A percentile compares a stretch with the other conserved stretches of the same genome.
phyloP scores from a whole-genome alignment of 2,329 filamentous ascomycete species.

The Penicillium griseofulvum region DNA sequence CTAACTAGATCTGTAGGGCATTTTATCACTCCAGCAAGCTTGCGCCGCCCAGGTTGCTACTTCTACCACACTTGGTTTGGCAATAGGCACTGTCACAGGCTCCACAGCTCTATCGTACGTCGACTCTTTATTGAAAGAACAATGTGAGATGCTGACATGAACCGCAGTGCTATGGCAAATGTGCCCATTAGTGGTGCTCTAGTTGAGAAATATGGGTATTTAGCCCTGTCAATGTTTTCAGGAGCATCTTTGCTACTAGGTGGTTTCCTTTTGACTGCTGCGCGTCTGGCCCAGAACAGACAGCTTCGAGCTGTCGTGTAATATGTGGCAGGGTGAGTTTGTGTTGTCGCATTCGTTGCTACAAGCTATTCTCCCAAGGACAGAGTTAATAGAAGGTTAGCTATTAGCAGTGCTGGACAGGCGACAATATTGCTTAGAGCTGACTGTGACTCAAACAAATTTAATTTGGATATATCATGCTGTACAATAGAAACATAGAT shows the following conservation, averaged over 20 bases:
- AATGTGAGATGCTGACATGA: not conserved
- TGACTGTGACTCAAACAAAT: not conserved
- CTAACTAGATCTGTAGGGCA: constrained; percentile 32
- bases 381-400: too few species aligned
- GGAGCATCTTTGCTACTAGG: constrained; percentile 35
- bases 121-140: not conserved
- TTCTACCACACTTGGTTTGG: constrained; percentile 40
- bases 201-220: constrained; percentile 39
- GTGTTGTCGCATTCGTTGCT: not conserved
- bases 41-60: constrained; percentile 47
- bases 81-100: constrained; percentile 45
- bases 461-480: not conserved
- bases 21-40: constrained; percentile 48
- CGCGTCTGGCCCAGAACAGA: constrained; percentile 10
- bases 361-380: too few species aligned
- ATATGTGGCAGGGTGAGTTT: not conserved
- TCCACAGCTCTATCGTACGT: constrained; percentile 46
- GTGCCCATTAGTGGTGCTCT: constrained; percentile 46
- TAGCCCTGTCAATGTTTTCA: constrained; percentile 43
- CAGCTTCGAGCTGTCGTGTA: constrained; percentile 7
- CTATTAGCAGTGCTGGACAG: not conserved
- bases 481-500: not conserved
- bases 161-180: constrained; percentile 39
- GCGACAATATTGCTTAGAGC: not conserved
- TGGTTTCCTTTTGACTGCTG: constrained; percentile 13